Conservation (phyloP, 2,329 filamentous ascomycete species). For the Neoscytalidium dimidiatum region DNA sequence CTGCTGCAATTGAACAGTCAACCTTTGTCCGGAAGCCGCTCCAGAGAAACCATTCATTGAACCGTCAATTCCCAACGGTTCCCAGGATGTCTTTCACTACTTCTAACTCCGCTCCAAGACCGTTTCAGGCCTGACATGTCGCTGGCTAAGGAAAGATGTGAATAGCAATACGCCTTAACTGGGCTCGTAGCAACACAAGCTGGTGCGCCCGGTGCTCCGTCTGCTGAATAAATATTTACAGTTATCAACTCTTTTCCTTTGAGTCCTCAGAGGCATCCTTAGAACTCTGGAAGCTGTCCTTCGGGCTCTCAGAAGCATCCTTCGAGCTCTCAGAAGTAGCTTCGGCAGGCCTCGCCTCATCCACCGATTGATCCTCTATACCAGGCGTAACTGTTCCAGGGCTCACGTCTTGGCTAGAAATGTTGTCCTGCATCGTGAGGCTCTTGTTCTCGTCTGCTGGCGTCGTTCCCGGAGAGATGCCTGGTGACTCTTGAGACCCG, state of each 20-base stretch:
- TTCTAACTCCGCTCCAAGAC: too few species aligned
- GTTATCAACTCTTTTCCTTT: not conserved
- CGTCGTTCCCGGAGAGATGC: not conserved
- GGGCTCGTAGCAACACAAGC: too few species aligned
- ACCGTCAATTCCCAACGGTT: too few species aligned
- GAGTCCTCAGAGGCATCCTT: not conserved
- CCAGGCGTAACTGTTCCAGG: conserved; percentile 4
- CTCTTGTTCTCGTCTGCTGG: not conserved
- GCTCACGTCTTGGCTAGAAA: not conserved
- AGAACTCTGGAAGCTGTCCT: not conserved
- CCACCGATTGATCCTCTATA: not conserved
- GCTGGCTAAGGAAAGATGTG: too few species aligned
- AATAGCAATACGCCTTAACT: too few species aligned
- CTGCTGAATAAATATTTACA: too few species aligned
- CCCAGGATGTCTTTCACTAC: too few species aligned
- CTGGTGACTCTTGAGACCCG: not conserved
- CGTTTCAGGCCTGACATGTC: too few species aligned
- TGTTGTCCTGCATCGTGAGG: not conserved
- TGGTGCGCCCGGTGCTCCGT: too few species aligned
- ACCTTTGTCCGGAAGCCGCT: too few species aligned
- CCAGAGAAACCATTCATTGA: too few species aligned
- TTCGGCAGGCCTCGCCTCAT: not conserved
- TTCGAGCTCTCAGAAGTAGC: not conserved
- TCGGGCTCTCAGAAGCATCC: not conserved
- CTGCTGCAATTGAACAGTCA: too few species aligned